Conservation (phyloP, 352 stramenopile species). For the Phytophthora litchii region DNA sequence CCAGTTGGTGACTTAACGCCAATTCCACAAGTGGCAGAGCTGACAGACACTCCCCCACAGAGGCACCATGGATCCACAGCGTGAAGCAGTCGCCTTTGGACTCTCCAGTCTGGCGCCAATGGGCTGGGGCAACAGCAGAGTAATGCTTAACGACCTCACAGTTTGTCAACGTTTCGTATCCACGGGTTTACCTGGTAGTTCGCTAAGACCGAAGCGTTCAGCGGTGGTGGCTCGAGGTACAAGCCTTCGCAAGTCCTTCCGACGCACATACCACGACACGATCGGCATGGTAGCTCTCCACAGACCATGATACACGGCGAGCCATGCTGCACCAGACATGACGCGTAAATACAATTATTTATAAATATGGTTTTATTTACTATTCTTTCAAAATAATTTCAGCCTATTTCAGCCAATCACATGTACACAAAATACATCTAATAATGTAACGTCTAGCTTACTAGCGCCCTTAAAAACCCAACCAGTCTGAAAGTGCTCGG, state of each 20-base stretch:
- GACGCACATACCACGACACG: slow-evolving; percentile 55
- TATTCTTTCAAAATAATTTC: no score
- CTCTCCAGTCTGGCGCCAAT: slow-evolving; percentile 17
- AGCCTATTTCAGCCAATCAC: no score
- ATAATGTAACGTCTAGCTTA: no score
- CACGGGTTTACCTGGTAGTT: slow-evolving; percentile 34
- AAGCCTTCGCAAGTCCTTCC: slow-evolving; percentile 51
- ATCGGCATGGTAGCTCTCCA: slow-evolving; percentile 61
- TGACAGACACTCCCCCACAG: slow-evolving; percentile 75
- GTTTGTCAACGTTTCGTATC: background rate
- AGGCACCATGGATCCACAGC: slow-evolving; percentile 80
- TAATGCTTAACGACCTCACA: slow-evolving; percentile 1
- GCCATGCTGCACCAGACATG: slow-evolving; percentile 16
- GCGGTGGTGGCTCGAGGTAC: slow-evolving; percentile 40
- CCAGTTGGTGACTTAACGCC: slow-evolving; percentile 31
- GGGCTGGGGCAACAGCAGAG: slow-evolving; percentile 3
- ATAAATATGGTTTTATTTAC: no score
- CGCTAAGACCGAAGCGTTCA: slow-evolving; percentile 63
- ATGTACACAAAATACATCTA: no score
- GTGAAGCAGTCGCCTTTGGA: slow-evolving; percentile 27
- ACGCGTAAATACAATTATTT: no score
- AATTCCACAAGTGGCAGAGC: slow-evolving; percentile 67
- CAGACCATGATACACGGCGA: slow-evolving; percentile 52
- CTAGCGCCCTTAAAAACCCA: no score
- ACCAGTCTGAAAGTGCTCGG: no score